These are phyloP conservation scores for Suhomyces bolitotheri DNA, from an alignment of 1,139 yeast genomes.

Conservation along the genomic window DNA sequence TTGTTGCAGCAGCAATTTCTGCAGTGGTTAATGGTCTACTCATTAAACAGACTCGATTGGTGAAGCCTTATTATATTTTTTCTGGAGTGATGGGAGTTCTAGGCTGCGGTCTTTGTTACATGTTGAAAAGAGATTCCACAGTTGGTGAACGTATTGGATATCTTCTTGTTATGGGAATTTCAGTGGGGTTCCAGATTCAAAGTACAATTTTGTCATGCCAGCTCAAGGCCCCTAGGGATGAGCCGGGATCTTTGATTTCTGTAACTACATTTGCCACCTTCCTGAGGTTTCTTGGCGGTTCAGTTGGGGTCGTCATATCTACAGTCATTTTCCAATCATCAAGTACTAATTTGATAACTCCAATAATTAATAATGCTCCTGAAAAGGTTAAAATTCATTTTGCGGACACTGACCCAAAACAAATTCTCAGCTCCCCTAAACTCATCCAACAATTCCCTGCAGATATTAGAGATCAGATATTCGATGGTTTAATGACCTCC, in stretches of 20 bases:
- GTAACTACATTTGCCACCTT: slow-evolving; percentile 24
- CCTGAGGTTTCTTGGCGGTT: slow-evolving; percentile 21
- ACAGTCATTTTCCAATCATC: slow-evolving; percentile 19
- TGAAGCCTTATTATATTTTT: slow-evolving; percentile 20
- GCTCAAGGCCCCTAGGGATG: slow-evolving; percentile 23
- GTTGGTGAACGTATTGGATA: slow-evolving; percentile 19
- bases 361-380: slow-evolving; percentile 11
- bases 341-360: slow-evolving; percentile 5
- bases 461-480: slow-evolving; percentile 22
- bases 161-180: slow-evolving; percentile 22
- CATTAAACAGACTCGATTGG: slow-evolving; percentile 17
- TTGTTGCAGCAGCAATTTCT: slow-evolving; percentile 20
- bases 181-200: slow-evolving; percentile 24
- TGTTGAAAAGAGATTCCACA: slow-evolving; percentile 18
- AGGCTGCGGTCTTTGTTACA: slow-evolving; percentile 19
- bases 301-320: slow-evolving; percentile 20
- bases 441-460: slow-evolving; percentile 21
- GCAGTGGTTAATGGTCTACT: slow-evolving; percentile 21
- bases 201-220: slow-evolving; percentile 23
- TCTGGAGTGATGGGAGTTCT: slow-evolving; percentile 21
- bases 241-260: slow-evolving; percentile 21
- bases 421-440: slow-evolving; percentile 10
- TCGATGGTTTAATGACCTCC: slow-evolving; percentile 36
- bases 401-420: slow-evolving; percentile 17
- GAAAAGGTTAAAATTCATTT: slow-evolving; percentile 8